phyloP scores from a whole-genome alignment of 2,329 filamentous ascomycete species.

The Endocalyx cinctus region DNA sequence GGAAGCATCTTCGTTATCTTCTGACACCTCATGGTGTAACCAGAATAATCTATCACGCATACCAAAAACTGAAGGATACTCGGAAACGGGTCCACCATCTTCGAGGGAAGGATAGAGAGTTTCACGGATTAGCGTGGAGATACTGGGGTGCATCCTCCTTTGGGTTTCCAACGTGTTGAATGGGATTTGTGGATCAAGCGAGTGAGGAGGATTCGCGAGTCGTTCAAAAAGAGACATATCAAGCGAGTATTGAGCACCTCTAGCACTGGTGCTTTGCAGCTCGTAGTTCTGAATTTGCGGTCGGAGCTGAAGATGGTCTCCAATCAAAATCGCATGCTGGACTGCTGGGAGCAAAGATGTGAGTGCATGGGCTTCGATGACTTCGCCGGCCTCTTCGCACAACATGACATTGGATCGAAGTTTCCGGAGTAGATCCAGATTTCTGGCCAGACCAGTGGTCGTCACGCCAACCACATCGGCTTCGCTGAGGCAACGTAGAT shows the following conservation, averaged over 20 bases:
- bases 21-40: conserved; percentile 47
- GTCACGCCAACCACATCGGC: conserved; percentile 54
- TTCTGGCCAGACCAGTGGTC: conserved; percentile 52
- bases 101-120: conserved; percentile 49
- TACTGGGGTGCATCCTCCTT: conserved; percentile 55
- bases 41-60: conserved; percentile 50
- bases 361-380: conserved; percentile 60
- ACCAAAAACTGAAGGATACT: conserved; percentile 41
- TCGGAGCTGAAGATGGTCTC: conserved; percentile 59
- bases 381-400: conserved; percentile 66
- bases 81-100: conserved; percentile 35
- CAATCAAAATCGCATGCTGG: conserved; percentile 59
- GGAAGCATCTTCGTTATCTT: conserved; percentile 24
- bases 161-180: conserved; percentile 43
- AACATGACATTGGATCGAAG: conserved; percentile 53
- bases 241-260: conserved; percentile 46
- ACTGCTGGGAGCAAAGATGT: conserved; percentile 55
- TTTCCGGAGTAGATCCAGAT: conserved; percentile 43
- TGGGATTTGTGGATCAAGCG: conserved; percentile 21
- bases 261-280: conserved; percentile 45
- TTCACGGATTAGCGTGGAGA: conserved; percentile 48
- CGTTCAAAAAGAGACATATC: conserved; percentile 61
- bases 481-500: conserved; percentile 31
- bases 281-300: conserved; percentile 53
- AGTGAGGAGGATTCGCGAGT: conserved; percentile 31